These are phyloP conservation scores for Aspergillus bombycis DNA, from an alignment of 2,329 filamentous ascomycete species.

Conservation along the genomic window DNA sequence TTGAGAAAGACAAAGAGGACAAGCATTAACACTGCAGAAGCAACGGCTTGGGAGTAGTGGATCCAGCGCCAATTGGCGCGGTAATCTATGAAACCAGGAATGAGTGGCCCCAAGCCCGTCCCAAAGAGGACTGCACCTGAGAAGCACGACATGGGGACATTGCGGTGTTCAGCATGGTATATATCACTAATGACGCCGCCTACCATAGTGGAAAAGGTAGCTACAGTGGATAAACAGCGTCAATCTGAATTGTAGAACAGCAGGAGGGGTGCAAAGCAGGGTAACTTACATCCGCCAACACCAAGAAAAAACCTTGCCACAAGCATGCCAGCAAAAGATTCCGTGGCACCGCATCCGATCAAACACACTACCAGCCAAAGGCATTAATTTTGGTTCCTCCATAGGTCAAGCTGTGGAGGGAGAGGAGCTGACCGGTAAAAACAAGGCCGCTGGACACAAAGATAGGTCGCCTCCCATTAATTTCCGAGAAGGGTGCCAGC, in stretches of 20 bases:
- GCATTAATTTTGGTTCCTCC: neutral
- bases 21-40: constrained; percentile 62
- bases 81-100: constrained; percentile 68
- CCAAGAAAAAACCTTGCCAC: constrained; percentile 74
- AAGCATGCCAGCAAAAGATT: constrained; percentile 71
- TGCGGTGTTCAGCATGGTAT: constrained; percentile 73
- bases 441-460: constrained; percentile 73
- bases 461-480: constrained; percentile 80
- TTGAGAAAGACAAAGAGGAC: constrained; percentile 69
- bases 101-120: constrained; percentile 73
- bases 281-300: constrained; percentile 66
- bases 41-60: constrained; percentile 79
- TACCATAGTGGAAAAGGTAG: constrained; percentile 77
- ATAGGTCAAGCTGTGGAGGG: neutral
- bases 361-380: constrained; percentile 55
- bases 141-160: constrained; percentile 85
- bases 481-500: constrained; percentile 80
- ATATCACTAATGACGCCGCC: constrained; percentile 84
- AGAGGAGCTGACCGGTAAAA: constrained; percentile 56
- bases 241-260: neutral
- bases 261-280: neutral
- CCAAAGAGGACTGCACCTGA: constrained; percentile 73
- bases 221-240: constrained; percentile 14
- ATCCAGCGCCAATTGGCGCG: constrained; percentile 76
- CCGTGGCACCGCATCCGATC: constrained; percentile 71